These are phyloP conservation scores for Crotalaria pallida DNA, from an alignment of 306 rosid genomes.

Conservation along the genomic window DNA sequence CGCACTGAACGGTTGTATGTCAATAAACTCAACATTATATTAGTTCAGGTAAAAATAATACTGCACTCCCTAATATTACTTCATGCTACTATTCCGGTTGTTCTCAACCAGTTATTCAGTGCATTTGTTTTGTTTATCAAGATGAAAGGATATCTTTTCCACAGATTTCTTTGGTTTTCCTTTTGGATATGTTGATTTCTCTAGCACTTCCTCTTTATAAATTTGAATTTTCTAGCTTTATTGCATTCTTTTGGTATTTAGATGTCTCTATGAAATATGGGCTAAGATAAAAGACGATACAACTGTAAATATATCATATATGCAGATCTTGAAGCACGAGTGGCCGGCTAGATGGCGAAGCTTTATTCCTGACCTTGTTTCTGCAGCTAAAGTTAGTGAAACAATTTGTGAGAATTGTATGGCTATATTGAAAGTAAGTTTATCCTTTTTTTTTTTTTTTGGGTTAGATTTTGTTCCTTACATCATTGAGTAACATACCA, in stretches of 20 bases:
- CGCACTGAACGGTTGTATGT: conserved; percentile 89
- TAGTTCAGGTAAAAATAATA: conserved; percentile 72
- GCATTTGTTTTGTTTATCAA: neutral
- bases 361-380: conserved; percentile 75
- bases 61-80: neutral
- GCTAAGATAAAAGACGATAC: neutral
- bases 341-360: conserved; percentile 77
- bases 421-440: conserved; percentile 43
- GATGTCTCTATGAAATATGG: neutral
- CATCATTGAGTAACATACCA: neutral
- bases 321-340: conserved; percentile 89
- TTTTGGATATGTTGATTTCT: neutral
- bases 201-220: neutral
- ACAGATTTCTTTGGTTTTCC: neutral
- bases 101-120: neutral
- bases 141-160: neutral
- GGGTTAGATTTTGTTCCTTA: neutral
- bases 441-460: neutral
- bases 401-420: conserved; percentile 78
- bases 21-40: conserved; percentile 91
- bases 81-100: neutral
- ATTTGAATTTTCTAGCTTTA: neutral
- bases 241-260: neutral
- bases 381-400: conserved; percentile 75
- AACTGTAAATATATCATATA: neutral